Evolutionary conservation across 345 rosid species (phyloP).

Genomic region (Camelina laxa): DNA sequence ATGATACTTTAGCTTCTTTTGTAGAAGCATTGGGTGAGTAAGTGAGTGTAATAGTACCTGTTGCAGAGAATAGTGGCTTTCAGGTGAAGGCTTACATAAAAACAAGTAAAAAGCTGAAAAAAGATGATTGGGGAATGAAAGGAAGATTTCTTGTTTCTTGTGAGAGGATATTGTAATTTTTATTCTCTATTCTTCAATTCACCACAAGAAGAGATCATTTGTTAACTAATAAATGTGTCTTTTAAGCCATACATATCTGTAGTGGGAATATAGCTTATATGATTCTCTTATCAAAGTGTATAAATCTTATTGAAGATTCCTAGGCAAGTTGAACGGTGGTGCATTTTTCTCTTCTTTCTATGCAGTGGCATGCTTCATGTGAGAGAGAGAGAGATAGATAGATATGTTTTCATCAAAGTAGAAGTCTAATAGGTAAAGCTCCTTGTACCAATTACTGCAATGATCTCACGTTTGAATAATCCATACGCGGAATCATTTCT

Average conservation of each 20-base stretch:
- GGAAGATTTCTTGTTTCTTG: conserved; percentile 48
- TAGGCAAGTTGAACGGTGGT: conserved; percentile 48
- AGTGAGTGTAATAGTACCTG: conserved; percentile 39
- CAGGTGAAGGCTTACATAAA: conserved; percentile 45
- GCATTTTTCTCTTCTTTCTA: conserved; percentile 48
- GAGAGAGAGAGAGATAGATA: conserved; percentile 20
- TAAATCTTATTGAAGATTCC: conserved; percentile 45
- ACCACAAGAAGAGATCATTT: conserved; percentile 1
- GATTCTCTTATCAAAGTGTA: conserved; percentile 41
- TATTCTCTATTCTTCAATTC: conserved; percentile 25
- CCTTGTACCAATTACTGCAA: conserved; percentile 44
- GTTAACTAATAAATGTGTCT: conserved; percentile 27
- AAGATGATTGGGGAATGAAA: conserved; percentile 52
- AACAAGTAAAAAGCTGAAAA: conserved; percentile 47
- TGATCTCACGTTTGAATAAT: conserved; percentile 43
- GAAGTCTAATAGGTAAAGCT: conserved; percentile 46
- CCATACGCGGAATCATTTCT: conserved; percentile 33
- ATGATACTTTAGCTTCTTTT: conserved; percentile 36
- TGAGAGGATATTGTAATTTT: conserved; percentile 38
- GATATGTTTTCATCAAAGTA: conserved; percentile 41
- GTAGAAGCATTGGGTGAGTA: conserved; percentile 40
- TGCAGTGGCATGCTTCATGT: conserved; percentile 49
- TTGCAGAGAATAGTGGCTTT: conserved; percentile 43
- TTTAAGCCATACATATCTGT: conserved; percentile 39
- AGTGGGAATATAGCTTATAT: conserved; percentile 43